Evolutionary conservation across 495 filamentous ascomycete genomes (phyloP), one percentile per base, ranked within the genome.

Genomic region (Cladorrhinum samala): DNA sequence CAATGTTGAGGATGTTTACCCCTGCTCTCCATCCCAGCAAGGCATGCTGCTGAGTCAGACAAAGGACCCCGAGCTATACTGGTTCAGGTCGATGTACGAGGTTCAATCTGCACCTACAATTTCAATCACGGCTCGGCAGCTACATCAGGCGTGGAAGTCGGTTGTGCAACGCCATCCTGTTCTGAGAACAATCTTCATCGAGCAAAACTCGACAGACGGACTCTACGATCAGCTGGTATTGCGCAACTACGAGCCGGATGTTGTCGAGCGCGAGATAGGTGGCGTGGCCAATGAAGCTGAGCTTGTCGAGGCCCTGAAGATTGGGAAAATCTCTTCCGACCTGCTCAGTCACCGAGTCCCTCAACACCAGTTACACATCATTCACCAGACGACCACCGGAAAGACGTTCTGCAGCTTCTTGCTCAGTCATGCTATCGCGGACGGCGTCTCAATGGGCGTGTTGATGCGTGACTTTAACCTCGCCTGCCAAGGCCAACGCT

Each of bases 21-120:
- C 85, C 9, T 88, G 84, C 69, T 85, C 81, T 4, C 77, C 86
- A 8, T 68, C 86, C 0, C 87, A 91, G 63, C 85, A 86, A 58
- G 84, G 83, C 1, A 72, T 89, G 19, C 70, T 87, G 63, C 78
- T 82, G 2, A 63, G 85, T 2, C 84, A 85, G 3, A 68, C 75
- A 42, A 81, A 81, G 58, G 72, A 77, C 1, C 64, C 66, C 6
- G 76, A 45, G 0, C n/a, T 38, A 14, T 52, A 52, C 40, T 38
- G 25, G 40, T 45, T 55, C 25, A 45, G 38, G 17, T 38, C 46
- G 3, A 18, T 37, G 6, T 50, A 42, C 19, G 23, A 42, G 46
- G 2, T 55, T 1, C 20, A 55, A 18, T 27, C 25, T 1, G 44
- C 16, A 8, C 16, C 37, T 11, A 25, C 3, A 13, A 27, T 6